A percentile compares a stretch with the other conserved stretches of the same genome.
These are phyloP conservation scores for Isoetes engelmannii DNA, from an alignment of 83 land plant species.

Conservation along the genomic window DNA sequence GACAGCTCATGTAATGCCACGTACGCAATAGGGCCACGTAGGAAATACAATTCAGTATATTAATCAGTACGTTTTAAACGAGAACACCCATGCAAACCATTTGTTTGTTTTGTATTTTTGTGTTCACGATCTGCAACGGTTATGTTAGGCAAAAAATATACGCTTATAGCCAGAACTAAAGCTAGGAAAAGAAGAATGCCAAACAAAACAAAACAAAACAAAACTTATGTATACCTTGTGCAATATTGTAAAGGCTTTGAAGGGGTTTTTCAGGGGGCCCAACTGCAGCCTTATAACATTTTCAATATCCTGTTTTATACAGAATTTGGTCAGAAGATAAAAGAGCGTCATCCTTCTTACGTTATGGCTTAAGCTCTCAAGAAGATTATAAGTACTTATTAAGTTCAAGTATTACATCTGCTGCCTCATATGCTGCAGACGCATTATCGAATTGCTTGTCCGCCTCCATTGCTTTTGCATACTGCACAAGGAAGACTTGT, in stretches of 20 bases:
- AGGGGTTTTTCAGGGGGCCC: constrained; percentile 24
- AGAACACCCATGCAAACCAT: too few relatives aligned
- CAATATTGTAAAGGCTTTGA: constrained; percentile 24
- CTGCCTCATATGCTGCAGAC: constrained; percentile 28
- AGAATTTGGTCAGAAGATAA: too few relatives aligned
- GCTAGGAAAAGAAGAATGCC: too few relatives aligned
- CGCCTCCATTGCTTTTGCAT: constrained; percentile 35
- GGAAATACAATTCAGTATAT: too few relatives aligned
- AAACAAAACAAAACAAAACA: too few relatives aligned
- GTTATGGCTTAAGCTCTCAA: not conserved
- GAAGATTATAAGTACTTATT: not conserved
- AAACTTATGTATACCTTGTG: constrained; percentile 14
- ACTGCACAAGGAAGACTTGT: constrained; percentile 7
- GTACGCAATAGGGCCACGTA: too few relatives aligned
- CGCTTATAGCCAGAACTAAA: too few relatives aligned
- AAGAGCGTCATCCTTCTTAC: not conserved
- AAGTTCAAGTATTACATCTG: constrained; percentile 22
- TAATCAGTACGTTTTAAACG: too few relatives aligned
- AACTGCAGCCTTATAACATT: constrained; percentile 30
- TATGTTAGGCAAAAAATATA: too few relatives aligned
- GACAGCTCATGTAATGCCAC: too few relatives aligned
- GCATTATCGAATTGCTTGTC: constrained; percentile 25
- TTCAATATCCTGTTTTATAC: constrained; percentile 17
- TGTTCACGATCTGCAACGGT: too few relatives aligned
- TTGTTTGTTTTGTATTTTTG: too few relatives aligned